Base-by-base conservation (phyloP, 192 early-diverging fungal genomes). In the Phycomyces nitens region DNA sequence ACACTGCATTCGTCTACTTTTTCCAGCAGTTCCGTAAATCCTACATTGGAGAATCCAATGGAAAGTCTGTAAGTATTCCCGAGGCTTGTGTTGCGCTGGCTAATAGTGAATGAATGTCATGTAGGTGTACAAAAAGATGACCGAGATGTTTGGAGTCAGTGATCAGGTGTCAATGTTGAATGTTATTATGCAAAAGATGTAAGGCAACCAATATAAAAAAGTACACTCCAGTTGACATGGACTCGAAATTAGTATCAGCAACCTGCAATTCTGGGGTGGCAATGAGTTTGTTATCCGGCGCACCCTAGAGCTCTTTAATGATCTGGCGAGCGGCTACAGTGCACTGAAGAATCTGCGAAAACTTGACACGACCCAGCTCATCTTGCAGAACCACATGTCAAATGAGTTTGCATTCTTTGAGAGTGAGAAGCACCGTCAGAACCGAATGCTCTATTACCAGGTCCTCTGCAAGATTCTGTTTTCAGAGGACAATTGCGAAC, bases 1-100 rank as follows among this genome's bases (percentile, higher is more conserved):
- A 94, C 67, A 77, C 86, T 43, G 86, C 92, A 10, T 84, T 95
- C 59, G 57, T 93, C n/a, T 88, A 87, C 66, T 85, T 94, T 57
- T 91, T 90, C 68, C 80, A 78, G 6, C 76, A 81, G 51, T 95
- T 95, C 71, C 79, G 89, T 11, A 87, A 89, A 53, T 84, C 85
- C 18, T 95, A 95, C 65, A 82, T 95, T 26, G 88, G 93, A 57
- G 90, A 94, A 64, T 78, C 80, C 24, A 66, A 79, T 21, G 78
- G 79, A 50, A 79, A 75, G 7, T 73, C 83, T 29, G 69, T 63
- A 56, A 63, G 64, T 52, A 55, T 56, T 11, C 16, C 11, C 15
- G 5, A 15, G n/a, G n/a, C n/a, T n/a, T n/a, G n/a, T n/a, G n/a
- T n/a, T n/a, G n/a, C n/a, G n/a, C n/a, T n/a, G n/a, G n/a, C n/a